Conservation (phyloP, 495 filamentous ascomycete species). For the Halenospora varia region DNA sequence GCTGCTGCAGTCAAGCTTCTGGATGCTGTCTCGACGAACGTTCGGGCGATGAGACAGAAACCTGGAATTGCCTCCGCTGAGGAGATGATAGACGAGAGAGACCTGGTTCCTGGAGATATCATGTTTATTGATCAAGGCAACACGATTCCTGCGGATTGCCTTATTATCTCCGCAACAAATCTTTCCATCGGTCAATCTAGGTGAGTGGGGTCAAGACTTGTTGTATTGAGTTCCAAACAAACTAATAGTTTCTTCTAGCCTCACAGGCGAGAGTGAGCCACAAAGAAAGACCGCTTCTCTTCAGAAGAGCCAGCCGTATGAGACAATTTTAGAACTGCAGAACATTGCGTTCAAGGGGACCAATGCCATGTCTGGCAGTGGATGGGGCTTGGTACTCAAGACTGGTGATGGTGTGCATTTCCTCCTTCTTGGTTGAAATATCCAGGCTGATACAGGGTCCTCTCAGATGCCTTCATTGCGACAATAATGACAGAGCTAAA, state of each 20-base stretch:
- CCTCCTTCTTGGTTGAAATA: not conserved
- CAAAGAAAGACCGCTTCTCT: not conserved
- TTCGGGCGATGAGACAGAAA: not conserved
- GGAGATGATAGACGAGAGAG: not conserved
- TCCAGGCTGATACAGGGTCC: not conserved
- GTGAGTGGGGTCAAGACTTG: no score
- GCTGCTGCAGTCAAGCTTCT: conserved; percentile 6
- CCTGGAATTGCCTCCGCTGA: not conserved
- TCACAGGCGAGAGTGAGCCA: conserved; percentile 10
- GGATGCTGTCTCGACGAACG: not conserved
- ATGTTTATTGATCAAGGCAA: conserved; percentile 1
- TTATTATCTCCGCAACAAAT: not conserved
- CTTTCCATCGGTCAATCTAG: conserved; percentile 6
- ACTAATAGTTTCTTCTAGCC: not conserved
- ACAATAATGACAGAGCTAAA: conserved; percentile 11
- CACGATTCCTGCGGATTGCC: conserved; percentile 5
- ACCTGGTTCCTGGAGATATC: conserved; percentile 12
- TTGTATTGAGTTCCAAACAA: no score
- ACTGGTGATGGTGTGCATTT: conserved; percentile 1
- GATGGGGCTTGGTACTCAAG: not conserved
- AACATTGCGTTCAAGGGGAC: conserved; percentile 6
- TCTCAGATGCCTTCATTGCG: conserved; percentile 5
- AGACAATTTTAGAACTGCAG: not conserved
- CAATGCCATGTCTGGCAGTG: conserved; percentile 4
- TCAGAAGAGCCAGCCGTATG: not conserved